Evolutionary conservation across 306 rosid species (phyloP), one percentile per base, ranked within the genome.

Genomic region (Albizia julibrissin): DNA sequence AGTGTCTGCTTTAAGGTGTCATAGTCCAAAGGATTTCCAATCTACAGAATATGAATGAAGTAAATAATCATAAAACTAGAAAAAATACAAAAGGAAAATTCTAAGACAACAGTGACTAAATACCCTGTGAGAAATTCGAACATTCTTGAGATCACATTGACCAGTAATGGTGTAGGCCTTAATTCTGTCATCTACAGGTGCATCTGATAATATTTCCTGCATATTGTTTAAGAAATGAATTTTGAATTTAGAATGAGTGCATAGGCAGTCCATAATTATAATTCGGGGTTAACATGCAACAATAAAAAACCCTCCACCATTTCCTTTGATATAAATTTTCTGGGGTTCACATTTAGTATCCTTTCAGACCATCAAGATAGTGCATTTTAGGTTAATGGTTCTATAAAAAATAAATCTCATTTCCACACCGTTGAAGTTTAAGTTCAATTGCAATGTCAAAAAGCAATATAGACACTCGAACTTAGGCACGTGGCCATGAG

Each of bases 11-110:
- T 85, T 73, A 95, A n/a, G 80, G 90, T 90, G 81, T 88, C 97
- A 80, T 92, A 91, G 79, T 95, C 90, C 98, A 92, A 82, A 34
- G 99, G 99, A 74, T 92, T 95, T 79, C 99, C 99, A 54, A 91
- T 47, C 99, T 95, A 78, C 81, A 70, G 73, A 44, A 79, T 54
- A 74, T 64, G 46, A 70, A 29, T 10, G 44, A 80, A 76, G 33
- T 69, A 27, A 42, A 85, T n/a, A 78, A 52, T 79, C 12, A 56
- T 78, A 50, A 64, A 52, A 31, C 73, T 71, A 82, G 79, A 61
- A 81, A 47, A 67, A 74, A 19, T 6, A n/a, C 77, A 34, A 68
- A 47, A 44, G 21, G 84, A 69, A 78, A 84, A 67, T 82, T 74
- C 61, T 47, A 74, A 69, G 40, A 56, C 77, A 39, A 78, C 42